Conservation (phyloP, 306 rosid species). For the Dryas drummondii region DNA sequence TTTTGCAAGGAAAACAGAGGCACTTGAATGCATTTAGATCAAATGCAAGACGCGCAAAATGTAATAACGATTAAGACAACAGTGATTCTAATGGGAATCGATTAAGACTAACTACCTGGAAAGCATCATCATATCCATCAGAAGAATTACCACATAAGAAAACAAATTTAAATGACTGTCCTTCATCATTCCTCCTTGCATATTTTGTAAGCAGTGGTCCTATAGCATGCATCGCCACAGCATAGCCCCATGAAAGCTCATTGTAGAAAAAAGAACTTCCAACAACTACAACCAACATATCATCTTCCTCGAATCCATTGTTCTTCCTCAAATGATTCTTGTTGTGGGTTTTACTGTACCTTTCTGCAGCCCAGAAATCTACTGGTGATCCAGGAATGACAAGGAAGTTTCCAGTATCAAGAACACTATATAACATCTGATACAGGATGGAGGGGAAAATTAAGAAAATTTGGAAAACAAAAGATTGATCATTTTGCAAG, state of each 20-base stretch:
- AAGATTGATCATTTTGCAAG: conserved; percentile 25
- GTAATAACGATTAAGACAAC: background rate
- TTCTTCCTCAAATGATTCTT: conserved; percentile 61
- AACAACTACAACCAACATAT: conserved; percentile 73
- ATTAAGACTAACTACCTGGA: conserved; percentile 60
- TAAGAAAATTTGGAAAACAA: conserved; percentile 34
- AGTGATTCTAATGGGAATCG: conserved; percentile 16
- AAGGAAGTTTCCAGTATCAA: conserved; percentile 91
- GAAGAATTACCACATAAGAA: conserved; percentile 85
- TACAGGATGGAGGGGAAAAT: conserved; percentile 25
- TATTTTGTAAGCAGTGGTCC: conserved; percentile 79
- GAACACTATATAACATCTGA: conserved; percentile 86
- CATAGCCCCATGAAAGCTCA: conserved; percentile 83
- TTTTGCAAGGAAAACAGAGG: background rate
- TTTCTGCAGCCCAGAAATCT: conserved; percentile 82
- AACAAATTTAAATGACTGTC: conserved; percentile 70
- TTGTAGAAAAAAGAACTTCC: conserved; percentile 78
- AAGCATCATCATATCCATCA: conserved; percentile 67
- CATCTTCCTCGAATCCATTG: conserved; percentile 58
- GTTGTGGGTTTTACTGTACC: conserved; percentile 57
- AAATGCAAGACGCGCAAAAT: conserved; percentile 1
- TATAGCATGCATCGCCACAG: conserved; percentile 88
- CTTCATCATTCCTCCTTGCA: conserved; percentile 67
- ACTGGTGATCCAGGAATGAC: conserved; percentile 95
- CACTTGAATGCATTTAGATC: conserved; percentile 5